Percentiles rank a stretch among this genome's conserved stretches.
Evolutionary conservation across 2,329 filamentous ascomycete genomes (phyloP).

Genomic region (Sporothrix dimorphospora): DNA sequence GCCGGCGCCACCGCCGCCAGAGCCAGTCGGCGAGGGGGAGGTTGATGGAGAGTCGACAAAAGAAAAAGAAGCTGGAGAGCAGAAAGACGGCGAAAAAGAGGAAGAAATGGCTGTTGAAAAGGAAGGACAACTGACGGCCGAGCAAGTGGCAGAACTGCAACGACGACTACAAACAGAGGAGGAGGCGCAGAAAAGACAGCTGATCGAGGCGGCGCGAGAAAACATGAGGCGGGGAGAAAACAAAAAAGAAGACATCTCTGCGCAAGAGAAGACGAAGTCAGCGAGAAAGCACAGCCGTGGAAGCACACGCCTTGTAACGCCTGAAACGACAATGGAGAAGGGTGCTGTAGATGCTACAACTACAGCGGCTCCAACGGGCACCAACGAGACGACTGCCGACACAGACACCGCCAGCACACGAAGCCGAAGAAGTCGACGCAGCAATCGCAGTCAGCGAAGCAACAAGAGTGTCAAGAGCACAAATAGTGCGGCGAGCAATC

Average conservation of each 20-base stretch:
- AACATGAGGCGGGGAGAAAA: not conserved
- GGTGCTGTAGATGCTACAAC: not conserved
- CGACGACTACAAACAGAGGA: not conserved
- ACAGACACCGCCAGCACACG: not conserved
- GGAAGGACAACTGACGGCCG: slow-evolving; percentile 4
- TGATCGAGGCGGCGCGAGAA: not conserved
- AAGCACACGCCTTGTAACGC: not conserved
- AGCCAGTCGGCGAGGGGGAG: not conserved
- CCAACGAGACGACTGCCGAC: not conserved
- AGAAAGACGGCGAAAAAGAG: not conserved
- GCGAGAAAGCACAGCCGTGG: not conserved
- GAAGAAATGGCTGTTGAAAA: not conserved
- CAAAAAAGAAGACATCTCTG: too few species aligned
- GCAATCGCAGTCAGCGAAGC: slow-evolving; percentile 16
- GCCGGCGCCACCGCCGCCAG: slow-evolving; percentile 22
- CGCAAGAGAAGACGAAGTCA: not conserved
- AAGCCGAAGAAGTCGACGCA: slow-evolving; percentile 16
- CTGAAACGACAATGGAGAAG: not conserved
- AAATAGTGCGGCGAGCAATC: not conserved
- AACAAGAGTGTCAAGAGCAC: slow-evolving; percentile 2
- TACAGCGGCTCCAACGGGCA: not conserved
- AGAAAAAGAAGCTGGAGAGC: too few species aligned
- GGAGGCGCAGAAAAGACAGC: not conserved
- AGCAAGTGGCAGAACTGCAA: slow-evolving; percentile 25
- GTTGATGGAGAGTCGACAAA: not conserved